Conservation (phyloP, 305 asterid species). For the Solanum hybrid region DNA sequence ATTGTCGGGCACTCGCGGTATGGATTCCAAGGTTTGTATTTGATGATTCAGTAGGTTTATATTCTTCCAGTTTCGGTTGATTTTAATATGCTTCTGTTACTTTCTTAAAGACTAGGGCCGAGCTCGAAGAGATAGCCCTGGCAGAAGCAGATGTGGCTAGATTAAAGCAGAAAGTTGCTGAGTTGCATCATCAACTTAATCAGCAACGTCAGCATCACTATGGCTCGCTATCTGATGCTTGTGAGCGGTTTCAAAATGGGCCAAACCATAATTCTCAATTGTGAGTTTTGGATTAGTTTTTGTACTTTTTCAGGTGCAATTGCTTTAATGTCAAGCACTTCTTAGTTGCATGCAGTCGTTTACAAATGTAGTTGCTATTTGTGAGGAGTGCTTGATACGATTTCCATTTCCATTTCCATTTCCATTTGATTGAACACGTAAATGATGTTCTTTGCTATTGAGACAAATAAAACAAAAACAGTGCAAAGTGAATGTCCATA, state of each 20-base stretch:
- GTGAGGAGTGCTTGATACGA: neutral
- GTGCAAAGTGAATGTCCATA: neutral
- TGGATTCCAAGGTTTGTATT: conserved; percentile 80
- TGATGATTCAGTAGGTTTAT: neutral
- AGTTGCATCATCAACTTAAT: conserved; percentile 86
- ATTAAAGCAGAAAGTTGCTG: conserved; percentile 90
- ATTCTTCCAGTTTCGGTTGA: neutral
- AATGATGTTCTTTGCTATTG: neutral
- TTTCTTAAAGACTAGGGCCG: conserved; percentile 74
- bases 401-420: neutral
- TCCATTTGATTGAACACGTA: neutral
- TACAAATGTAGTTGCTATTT: neutral
- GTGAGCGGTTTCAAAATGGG: conserved; percentile 54
- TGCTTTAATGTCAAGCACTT: neutral
- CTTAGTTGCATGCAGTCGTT: neutral
- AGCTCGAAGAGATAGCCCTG: conserved; percentile 96
- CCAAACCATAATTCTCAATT: conserved; percentile 48
- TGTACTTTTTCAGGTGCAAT: neutral
- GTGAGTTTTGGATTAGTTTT: conserved; percentile 33
- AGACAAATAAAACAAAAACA: neutral
- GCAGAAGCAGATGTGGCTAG: conserved; percentile 98
- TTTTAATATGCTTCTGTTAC: neutral
- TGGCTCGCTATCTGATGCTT: conserved; percentile 65
- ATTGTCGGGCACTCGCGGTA: conserved; percentile 64
- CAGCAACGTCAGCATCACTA: conserved; percentile 90